Base-by-base conservation (phyloP, 305 asterid species). In the Stenogyne calaminthoides region DNA sequence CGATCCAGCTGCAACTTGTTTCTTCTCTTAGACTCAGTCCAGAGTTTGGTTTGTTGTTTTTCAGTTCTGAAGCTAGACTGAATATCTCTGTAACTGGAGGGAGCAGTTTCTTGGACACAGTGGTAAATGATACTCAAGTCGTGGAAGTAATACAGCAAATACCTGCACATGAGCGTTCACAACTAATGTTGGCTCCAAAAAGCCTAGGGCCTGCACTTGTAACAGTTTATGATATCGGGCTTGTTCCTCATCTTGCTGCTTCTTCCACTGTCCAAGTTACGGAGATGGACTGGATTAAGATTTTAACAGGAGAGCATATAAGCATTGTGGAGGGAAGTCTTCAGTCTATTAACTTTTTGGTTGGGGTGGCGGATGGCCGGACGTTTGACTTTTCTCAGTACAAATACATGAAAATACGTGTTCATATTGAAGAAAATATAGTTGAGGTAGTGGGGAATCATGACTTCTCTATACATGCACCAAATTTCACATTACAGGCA, bases 71-170 rank as follows among this genome's bases (percentile, higher is more conserved):
- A 70, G 94, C 96, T 58, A 84, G 77, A 81, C 71, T 88, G 83
- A 91, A 88, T 78, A 88, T 93, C 77, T 88, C 94, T 59, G 82
- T 93, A 75, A 78, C 81, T 47, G 98, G 98, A 34, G 98, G 98
- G 78, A 93, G 96, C 80, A 86, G 94, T 66, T 86, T 76, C 60
- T 64, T 88, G 76, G 91, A 91, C 56, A 79, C 92, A 15, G 61
- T 58, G 67, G 89, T 93, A 32, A 93, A 93, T 70, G 87, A 91
- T 66, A 88, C 89, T 18, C 88, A 76, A 64, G 58, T 89, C 47
- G 74, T 93, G 63, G 84, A 89, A 69, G 82, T 88, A 65, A 66
- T 84, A 62, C 85, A 84, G 73, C 83, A 78, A 52, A 75, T 74
- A 40, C 72, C 80, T 29, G 84, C 80, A 73, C 74, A 83, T 60